Conservation (phyloP, 192 early-diverging fungal species). For the Linnemannia schmuckeri region DNA sequence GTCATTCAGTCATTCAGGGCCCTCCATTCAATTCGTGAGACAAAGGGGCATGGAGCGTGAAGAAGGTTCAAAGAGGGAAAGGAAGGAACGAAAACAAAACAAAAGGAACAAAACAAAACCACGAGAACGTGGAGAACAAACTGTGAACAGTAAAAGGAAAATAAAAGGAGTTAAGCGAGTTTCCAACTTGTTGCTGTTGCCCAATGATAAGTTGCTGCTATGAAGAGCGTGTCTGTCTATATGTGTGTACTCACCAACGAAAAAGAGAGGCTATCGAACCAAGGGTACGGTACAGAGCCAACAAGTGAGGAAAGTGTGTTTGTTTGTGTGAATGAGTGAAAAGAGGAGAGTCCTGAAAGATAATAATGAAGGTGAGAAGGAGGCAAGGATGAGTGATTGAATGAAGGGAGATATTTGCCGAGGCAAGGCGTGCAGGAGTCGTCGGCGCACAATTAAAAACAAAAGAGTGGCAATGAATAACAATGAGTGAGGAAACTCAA, state of each 20-base stretch:
- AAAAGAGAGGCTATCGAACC: background rate
- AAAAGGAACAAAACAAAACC: background rate
- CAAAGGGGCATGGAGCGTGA: background rate
- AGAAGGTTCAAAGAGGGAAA: background rate
- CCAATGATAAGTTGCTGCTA: background rate
- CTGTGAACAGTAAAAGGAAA: background rate
- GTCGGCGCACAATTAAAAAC: background rate
- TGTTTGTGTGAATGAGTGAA: background rate
- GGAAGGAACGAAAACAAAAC: background rate
- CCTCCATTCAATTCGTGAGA: background rate
- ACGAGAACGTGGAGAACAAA: background rate
- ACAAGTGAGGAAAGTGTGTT: background rate
- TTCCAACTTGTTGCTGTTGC: background rate
- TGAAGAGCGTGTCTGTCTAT: background rate
- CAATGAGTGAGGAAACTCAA: background rate
- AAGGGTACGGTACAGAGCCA: constrained; percentile 1
- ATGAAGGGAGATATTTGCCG: background rate
- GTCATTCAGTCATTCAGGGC: constrained; percentile 5
- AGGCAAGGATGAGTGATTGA: background rate
- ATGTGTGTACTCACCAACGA: constrained; percentile 6
- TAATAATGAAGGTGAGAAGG: background rate
- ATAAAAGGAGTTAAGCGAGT: background rate
- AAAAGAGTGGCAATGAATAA: background rate
- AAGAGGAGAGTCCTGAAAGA: background rate
- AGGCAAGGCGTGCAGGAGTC: constrained; percentile 5